A percentile compares a stretch with the other conserved stretches of the same genome.
Conservation (phyloP, 2,329 filamentous ascomycete species). For the Cytospora schulzeri region DNA sequence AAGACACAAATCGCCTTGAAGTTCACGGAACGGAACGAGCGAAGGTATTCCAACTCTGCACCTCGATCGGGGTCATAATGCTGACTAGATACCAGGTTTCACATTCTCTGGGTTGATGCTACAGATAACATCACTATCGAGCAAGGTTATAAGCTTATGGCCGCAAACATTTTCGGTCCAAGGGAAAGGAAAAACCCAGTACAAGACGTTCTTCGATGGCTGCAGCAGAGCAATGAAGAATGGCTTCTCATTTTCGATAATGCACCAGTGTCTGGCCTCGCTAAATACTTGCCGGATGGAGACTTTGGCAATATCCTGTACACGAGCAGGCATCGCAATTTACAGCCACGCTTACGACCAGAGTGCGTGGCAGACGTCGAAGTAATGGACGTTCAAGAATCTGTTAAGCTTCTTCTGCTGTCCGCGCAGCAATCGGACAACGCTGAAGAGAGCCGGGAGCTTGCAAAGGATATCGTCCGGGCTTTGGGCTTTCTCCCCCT, state of each 20-base stretch:
- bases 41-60: slow-evolving; percentile 5
- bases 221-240: slow-evolving; percentile 27
- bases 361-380: too few species aligned
- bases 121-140: slow-evolving; percentile 29
- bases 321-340: too few species aligned
- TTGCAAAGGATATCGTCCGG: slow-evolving; percentile 26
- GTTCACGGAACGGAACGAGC: slow-evolving; percentile 30
- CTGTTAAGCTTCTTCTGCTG: too few species aligned
- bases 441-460: slow-evolving; percentile 1
- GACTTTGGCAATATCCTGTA: too few species aligned
- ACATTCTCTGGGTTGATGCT: slow-evolving; percentile 35
- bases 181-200: slow-evolving; percentile 4
- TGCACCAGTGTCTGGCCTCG: too few species aligned
- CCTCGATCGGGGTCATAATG: neutral
- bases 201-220: slow-evolving; percentile 28
- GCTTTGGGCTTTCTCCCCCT: slow-evolving; percentile 35
- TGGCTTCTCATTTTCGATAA: too few species aligned
- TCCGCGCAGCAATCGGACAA: neutral
- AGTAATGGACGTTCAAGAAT: too few species aligned
- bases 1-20: slow-evolving; percentile 39
- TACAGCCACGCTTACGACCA: too few species aligned
- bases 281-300: too few species aligned
- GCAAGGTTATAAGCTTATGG: slow-evolving; percentile 32
- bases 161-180: slow-evolving; percentile 17
- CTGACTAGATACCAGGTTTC: slow-evolving; percentile 1